These are phyloP conservation scores for Starmerella vaccinii DNA, from an alignment of 805 yeast genomes.

Conservation along the genomic window DNA sequence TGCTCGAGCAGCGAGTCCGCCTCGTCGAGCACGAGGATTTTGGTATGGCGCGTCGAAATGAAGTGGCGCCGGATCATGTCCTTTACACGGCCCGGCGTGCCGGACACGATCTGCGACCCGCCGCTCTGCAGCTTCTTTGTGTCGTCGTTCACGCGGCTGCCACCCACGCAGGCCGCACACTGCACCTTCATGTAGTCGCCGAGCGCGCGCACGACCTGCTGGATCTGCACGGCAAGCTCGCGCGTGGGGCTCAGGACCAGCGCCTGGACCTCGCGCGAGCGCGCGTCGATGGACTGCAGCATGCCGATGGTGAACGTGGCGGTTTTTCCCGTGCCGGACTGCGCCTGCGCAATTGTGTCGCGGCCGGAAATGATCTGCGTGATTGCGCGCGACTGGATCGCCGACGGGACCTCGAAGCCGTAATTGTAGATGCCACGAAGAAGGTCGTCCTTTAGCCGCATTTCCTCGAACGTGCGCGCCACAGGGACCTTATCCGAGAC, in stretches of 20 bases:
- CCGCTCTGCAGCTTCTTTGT: constrained; percentile 52
- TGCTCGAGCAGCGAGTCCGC: constrained; percentile 91
- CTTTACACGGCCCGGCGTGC: constrained; percentile 92
- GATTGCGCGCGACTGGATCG: constrained; percentile 74
- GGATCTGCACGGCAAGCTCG: constrained; percentile 89
- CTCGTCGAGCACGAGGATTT: constrained; percentile 87
- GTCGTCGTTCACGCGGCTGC: constrained; percentile 75
- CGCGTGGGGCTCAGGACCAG: constrained; percentile 89
- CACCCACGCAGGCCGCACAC: constrained; percentile 91
- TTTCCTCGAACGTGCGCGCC: constrained; percentile 27
- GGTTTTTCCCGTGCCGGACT: constrained; percentile 98
- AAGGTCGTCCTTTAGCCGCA: constrained; percentile 32
- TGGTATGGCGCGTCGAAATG: constrained; percentile 61
- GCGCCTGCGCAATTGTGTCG: constrained; percentile 89
- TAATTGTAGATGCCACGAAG: constrained; percentile 60
- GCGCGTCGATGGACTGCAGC: constrained; percentile 73
- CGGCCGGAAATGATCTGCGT: constrained; percentile 65
- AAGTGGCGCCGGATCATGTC: constrained; percentile 83
- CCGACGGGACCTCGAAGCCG: constrained; percentile 74
- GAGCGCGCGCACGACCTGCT: constrained; percentile 71
- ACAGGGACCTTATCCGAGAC: constrained; percentile 48
- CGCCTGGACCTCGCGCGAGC: constrained; percentile 71
- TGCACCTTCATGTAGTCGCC: constrained; percentile 82
- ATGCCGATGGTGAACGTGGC: constrained; percentile 95
- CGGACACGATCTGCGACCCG: constrained; percentile 88